phyloP scores from a whole-genome alignment of 1,284 basidiomycete genomes.

The Boletus coffeatus region DNA sequence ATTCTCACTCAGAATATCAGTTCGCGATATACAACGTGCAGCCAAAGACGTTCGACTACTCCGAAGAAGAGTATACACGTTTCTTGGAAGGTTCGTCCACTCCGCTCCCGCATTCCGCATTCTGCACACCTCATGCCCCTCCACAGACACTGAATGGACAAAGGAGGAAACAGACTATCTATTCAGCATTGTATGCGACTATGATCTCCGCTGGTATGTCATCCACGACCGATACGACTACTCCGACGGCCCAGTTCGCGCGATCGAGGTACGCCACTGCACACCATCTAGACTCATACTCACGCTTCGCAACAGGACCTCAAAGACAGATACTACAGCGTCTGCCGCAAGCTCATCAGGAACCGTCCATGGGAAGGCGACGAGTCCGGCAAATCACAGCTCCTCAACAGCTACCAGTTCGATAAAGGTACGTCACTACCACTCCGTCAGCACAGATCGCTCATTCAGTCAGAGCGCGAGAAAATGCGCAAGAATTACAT shows the following conservation, averaged over 20 bases:
- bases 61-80: constrained; percentile 86
- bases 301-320: constrained; percentile 60
- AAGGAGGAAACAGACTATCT: constrained; percentile 95
- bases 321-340: constrained; percentile 92
- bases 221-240: constrained; percentile 89
- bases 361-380: constrained; percentile 81
- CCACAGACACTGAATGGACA: constrained; percentile 79
- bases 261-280: constrained; percentile 56
- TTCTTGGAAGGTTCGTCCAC: constrained; percentile 63
- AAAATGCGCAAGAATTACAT: constrained; percentile 87
- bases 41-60: constrained; percentile 73
- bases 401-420: constrained; percentile 72
- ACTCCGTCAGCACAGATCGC: background rate
- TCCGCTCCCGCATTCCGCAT: background rate
- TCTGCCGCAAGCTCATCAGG: constrained; percentile 85
- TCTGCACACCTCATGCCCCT: constrained; percentile 2
- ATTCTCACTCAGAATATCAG: constrained; percentile 48
- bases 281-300: constrained; percentile 1
- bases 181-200: constrained; percentile 76
- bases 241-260: constrained; percentile 46
- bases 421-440: constrained; percentile 62
- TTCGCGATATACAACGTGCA: constrained; percentile 81
- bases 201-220: constrained; percentile 89
- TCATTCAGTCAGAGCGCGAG: constrained; percentile 67
- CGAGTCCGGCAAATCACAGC: constrained; percentile 60